phyloP scores from a whole-genome alignment of 768 basidiomycete genomes.

The Gloeopeniophorella convolvens region DNA sequence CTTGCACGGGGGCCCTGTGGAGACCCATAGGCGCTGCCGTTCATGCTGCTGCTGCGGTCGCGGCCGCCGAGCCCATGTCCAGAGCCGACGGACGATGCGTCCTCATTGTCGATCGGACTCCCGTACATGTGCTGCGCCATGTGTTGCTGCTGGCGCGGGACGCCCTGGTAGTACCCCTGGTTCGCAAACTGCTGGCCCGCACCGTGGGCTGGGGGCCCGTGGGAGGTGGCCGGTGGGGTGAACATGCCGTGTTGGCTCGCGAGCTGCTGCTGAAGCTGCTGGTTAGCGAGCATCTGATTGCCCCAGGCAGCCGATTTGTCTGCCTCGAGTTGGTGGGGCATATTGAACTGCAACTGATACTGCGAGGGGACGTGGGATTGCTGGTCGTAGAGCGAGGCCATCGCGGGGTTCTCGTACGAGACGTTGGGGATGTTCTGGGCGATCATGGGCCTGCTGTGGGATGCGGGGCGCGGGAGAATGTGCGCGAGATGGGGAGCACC shows the following conservation, averaged over 20 bases:
- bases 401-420: conserved; percentile 49
- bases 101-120: conserved; percentile 33
- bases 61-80: conserved; percentile 25
- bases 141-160: conserved; percentile 29
- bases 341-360: conserved; percentile 22
- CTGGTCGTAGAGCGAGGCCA: conserved; percentile 39
- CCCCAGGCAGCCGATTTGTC: conserved; percentile 29
- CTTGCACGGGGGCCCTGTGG: conserved; percentile 24
- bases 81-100: conserved; percentile 34
- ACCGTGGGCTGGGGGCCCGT: conserved; percentile 7
- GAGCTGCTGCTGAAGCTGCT: conserved; percentile 18
- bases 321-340: conserved; percentile 18
- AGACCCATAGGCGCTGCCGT: conserved; percentile 30
- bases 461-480: conserved; percentile 26
- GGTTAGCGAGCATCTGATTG: conserved; percentile 16
- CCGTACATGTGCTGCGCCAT: conserved; percentile 25
- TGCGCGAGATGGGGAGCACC: conserved; percentile 16
- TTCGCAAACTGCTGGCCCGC: conserved; percentile 22
- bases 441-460: conserved; percentile 38
- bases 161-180: conserved; percentile 20
- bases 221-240: conserved; percentile 13
- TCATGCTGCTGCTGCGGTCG: conserved; percentile 34
- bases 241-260: conserved; percentile 11
- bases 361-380: conserved; percentile 27
- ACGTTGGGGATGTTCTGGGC: conserved; percentile 37